A percentile compares a stretch with the other conserved stretches of the same genome.
These are phyloP conservation scores for Penicillium sp. DNA, from an alignment of 2,329 filamentous ascomycete genomes.

Conservation along the genomic window DNA sequence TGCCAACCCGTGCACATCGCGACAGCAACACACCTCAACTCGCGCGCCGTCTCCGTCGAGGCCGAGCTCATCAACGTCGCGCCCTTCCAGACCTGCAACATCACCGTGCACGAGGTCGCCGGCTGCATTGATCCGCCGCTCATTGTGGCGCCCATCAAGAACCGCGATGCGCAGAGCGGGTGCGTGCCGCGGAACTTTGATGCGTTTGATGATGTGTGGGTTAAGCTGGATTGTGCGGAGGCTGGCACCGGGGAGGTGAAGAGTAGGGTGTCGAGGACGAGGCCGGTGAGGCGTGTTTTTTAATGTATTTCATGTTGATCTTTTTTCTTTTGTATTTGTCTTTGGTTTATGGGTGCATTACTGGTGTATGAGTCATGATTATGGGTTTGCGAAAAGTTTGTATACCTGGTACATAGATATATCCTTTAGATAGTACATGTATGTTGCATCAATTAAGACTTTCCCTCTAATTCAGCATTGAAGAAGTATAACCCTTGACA, in stretches of 20 bases:
- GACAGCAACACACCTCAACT: slow-evolving; percentile 7
- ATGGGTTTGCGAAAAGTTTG: neutral
- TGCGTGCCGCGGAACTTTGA: slow-evolving; percentile 24
- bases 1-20: slow-evolving; percentile 10
- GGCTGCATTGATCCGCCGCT: slow-evolving; percentile 29
- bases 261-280: neutral
- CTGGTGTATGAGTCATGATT: slow-evolving; percentile 3
- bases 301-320: neutral
- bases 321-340: neutral
- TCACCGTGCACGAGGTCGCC: slow-evolving; percentile 31
- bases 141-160: slow-evolving; percentile 20
- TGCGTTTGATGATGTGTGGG: slow-evolving; percentile 28
- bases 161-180: slow-evolving; percentile 21
- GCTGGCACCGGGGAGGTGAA: neutral
- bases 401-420: neutral
- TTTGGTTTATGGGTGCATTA: neutral
- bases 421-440: neutral
- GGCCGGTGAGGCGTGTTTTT: neutral
- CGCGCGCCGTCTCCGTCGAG: slow-evolving; percentile 10
- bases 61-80: slow-evolving; percentile 2
- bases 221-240: slow-evolving; percentile 26
- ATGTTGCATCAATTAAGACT: neutral
- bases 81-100: slow-evolving; percentile 22
- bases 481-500: neutral
- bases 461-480: neutral